Base-by-base conservation (phyloP, 2,329 filamentous ascomycete genomes). In the Fusarium concolor region DNA sequence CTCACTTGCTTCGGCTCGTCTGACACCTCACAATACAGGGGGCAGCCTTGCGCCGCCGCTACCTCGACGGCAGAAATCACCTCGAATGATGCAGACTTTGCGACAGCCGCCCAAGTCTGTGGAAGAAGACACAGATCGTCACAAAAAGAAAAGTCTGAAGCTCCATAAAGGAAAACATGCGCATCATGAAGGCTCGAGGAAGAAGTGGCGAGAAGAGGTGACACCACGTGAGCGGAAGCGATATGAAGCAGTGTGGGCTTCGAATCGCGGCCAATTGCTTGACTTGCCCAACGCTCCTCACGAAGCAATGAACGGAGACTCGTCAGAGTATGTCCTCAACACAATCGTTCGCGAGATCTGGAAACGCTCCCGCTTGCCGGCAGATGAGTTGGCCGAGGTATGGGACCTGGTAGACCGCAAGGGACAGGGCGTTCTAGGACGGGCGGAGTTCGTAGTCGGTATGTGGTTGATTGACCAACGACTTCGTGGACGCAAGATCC, bases 221-320 rank as follows among this genome's bases (percentile, higher is more conserved):
- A 92, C 90, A 0, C 85, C 87, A 46, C 83, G 87, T 7, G 92
- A 96, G 74, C 83, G 91, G n/a, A 92, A 91, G 74, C 85, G 92
- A 2, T 96, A 96, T 77, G 92, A 95, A 77, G 92, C 91, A 4
- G 86, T 96, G 2, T 96, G 92, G 92, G 92, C 92, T 2, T 92
- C 91, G 41, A 96, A 96, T 72, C 87, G 89, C 47, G 92, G 92
- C 0, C 60, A 88, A 0, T 78, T 87, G 10, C 75, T 85, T 3
- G 71, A 79, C 3, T 22, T 61, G 15, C 55, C 64, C 14, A 65
- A 67, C 54, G 62, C 67, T 8, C 70, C 71, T 17, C n/a, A 53
- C 1, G 67, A 61, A 14, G 65, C 67, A 8, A 66, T 62, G 24
- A 62, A 63, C 42, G 65, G 68, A 24, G 76, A 79, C 10, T 67